Evolutionary conservation across 305 asterid genomes (phyloP).

Genomic region (Fraxinus paxiana): DNA sequence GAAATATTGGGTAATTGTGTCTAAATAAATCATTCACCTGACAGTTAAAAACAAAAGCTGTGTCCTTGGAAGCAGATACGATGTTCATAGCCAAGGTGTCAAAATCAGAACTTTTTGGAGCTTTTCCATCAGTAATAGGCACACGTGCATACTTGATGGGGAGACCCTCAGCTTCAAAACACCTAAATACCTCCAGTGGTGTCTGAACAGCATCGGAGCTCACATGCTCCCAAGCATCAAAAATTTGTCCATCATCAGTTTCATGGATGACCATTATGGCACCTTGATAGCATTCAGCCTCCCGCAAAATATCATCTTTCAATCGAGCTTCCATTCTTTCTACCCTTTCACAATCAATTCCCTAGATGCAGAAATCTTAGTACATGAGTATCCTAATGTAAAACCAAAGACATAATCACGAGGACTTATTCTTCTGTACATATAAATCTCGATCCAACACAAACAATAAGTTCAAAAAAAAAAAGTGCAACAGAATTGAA

Average conservation of each 20-base stretch:
- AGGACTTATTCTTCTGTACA: constrained; percentile 12
- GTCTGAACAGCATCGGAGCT: constrained; percentile 73
- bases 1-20: constrained; percentile 19
- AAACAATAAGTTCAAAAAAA: neutral
- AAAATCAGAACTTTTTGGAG: constrained; percentile 93
- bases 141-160: constrained; percentile 95
- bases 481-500: constrained; percentile 1
- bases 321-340: constrained; percentile 95
- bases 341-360: constrained; percentile 92
- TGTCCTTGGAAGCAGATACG: constrained; percentile 81
- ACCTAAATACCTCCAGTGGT: constrained; percentile 85
- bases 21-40: constrained; percentile 51
- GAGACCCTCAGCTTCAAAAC: constrained; percentile 77
- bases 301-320: constrained; percentile 94
- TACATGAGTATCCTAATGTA: constrained; percentile 32
- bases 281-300: constrained; percentile 83
- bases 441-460: constrained; percentile 7
- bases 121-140: constrained; percentile 98
- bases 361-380: constrained; percentile 46
- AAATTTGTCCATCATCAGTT: constrained; percentile 82
- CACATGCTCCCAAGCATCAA: constrained; percentile 92
- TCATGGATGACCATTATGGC: constrained; percentile 96
- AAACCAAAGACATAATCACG: constrained; percentile 16
- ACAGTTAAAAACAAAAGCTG: constrained; percentile 95
- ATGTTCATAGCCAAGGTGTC: constrained; percentile 74